A percentile compares a stretch with the other conserved stretches of the same genome.
These are phyloP conservation scores for Gamarada debralockiae DNA, from an alignment of 495 filamentous ascomycete genomes.

Conservation along the genomic window DNA sequence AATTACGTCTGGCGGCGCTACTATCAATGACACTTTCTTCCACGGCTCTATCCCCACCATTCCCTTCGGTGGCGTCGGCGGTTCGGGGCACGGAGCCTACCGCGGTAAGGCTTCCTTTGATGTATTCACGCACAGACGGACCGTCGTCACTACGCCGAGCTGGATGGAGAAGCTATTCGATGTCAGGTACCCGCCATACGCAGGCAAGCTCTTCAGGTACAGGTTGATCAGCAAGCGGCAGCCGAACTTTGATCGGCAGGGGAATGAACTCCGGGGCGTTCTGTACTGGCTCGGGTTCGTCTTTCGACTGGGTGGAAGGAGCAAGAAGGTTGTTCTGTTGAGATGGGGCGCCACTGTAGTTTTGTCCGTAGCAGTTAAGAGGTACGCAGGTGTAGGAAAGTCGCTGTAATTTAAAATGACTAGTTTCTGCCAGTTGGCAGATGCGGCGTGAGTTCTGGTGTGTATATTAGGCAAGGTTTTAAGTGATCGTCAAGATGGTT, in stretches of 20 bases:
- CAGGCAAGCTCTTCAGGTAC: slow-evolving; percentile 48
- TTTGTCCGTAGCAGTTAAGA: slow-evolving; percentile 16
- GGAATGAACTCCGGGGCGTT: slow-evolving; percentile 47
- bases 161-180: slow-evolving; percentile 77
- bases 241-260: slow-evolving; percentile 83
- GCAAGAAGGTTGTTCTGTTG: slow-evolving; percentile 42
- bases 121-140: slow-evolving; percentile 75
- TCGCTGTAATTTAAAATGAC: slow-evolving; percentile 1
- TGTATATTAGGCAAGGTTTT: too few species aligned
- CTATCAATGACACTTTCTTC: slow-evolving; percentile 78
- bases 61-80: slow-evolving; percentile 87
- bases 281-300: slow-evolving; percentile 43
- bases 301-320: slow-evolving; percentile 39
- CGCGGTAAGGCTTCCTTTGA: slow-evolving; percentile 82
- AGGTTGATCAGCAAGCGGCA: slow-evolving; percentile 49
- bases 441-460: too few species aligned
- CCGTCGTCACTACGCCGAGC: slow-evolving; percentile 66
- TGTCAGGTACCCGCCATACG: slow-evolving; percentile 79
- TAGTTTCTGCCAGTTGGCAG: too few species aligned
- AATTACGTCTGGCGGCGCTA: slow-evolving; percentile 72
- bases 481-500: too few species aligned
- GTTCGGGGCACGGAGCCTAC: slow-evolving; percentile 79
- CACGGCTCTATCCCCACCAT: slow-evolving; percentile 74
- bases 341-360: slow-evolving; percentile 41
- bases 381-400: neutral